phyloP scores from a whole-genome alignment of 768 basidiomycete genomes.

The Lentinula raphanica region DNA sequence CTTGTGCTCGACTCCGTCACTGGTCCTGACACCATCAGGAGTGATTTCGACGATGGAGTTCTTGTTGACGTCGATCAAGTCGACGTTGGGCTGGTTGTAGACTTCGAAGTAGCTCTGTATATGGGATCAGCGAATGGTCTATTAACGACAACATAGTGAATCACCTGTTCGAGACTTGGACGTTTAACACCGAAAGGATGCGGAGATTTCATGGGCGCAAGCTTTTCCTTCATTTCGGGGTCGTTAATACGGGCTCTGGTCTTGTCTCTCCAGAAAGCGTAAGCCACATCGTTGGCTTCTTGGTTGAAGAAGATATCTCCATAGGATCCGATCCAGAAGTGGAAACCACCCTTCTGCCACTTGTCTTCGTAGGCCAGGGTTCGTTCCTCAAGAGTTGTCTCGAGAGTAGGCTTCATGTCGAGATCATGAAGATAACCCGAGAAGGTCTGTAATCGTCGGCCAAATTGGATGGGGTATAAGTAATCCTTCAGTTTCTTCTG shows the following conservation, averaged over 20 bases:
- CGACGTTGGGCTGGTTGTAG: conserved; percentile 13
- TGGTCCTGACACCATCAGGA: conserved; percentile 11
- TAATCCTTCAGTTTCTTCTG: conserved; percentile 4
- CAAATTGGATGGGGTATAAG: not conserved
- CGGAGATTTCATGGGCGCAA: conserved; percentile 1
- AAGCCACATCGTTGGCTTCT: conserved; percentile 4
- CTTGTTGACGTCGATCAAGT: conserved; percentile 12
- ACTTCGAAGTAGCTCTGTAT: conserved; percentile 4
- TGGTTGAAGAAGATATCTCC: conserved; percentile 7
- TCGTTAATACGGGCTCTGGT: conserved; percentile 1
- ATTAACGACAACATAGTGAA: not conserved
- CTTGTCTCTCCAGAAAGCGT: conserved; percentile 8
- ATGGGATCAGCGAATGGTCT: not conserved
- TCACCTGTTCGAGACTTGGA: conserved; percentile 6
- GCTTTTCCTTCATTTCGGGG: not conserved
- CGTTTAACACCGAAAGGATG: conserved; percentile 9
- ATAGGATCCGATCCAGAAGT: conserved; percentile 5
- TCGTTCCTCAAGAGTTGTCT: conserved; percentile 12
- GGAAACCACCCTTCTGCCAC: conserved; percentile 12
- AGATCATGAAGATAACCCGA: conserved; percentile 1
- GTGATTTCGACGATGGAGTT: conserved; percentile 12
- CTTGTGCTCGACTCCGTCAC: conserved; percentile 9
- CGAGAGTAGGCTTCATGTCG: not conserved
- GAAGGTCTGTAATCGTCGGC: conserved; percentile 4
- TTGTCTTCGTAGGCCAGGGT: conserved; percentile 10